Conservation (phyloP, 192 early-diverging fungal genomes). For the Cladochytrium replicatum region DNA sequence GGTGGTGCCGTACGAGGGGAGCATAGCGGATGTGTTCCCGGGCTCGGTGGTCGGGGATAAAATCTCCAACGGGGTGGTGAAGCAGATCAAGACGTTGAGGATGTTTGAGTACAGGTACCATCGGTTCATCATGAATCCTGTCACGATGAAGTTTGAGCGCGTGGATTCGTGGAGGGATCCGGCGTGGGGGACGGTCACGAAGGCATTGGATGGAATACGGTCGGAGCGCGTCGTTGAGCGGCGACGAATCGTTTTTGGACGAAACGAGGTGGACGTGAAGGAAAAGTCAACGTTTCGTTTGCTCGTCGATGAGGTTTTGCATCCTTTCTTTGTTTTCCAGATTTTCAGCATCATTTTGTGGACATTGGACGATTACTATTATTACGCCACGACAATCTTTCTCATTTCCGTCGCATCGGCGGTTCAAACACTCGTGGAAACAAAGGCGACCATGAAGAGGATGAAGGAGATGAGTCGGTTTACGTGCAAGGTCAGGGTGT, state of each 20-base stretch:
- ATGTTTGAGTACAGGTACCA: conserved; percentile 46
- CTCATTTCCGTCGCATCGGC: conserved; percentile 75
- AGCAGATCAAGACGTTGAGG: no score
- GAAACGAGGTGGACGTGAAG: conserved; percentile 33
- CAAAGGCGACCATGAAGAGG: conserved; percentile 61
- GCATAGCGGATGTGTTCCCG: conserved; percentile 33
- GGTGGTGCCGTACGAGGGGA: conserved; percentile 11
- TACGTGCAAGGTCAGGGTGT: conserved; percentile 65
- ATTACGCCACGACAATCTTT: conserved; percentile 89
- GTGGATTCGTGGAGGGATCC: conserved; percentile 43
- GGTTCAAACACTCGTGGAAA: conserved; percentile 63
- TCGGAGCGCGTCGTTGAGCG: conserved; percentile 3
- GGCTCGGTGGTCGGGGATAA: conserved; percentile 1
- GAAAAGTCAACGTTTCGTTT: conserved; percentile 35
- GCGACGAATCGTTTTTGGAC: conserved; percentile 35
- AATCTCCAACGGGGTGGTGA: no score
- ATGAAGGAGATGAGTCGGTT: conserved; percentile 86
- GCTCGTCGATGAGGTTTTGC: conserved; percentile 42
- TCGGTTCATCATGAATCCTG: conserved; percentile 46
- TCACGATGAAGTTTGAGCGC: conserved; percentile 33
- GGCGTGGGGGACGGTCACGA: conserved; percentile 27
- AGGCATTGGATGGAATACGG: conserved; percentile 13
- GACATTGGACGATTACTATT: conserved; percentile 89
- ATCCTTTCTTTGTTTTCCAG: conserved; percentile 52
- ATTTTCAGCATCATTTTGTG: conserved; percentile 43